Conservation (phyloP, 2,329 filamentous ascomycete species). For the Colletotrichum higginsianum region DNA sequence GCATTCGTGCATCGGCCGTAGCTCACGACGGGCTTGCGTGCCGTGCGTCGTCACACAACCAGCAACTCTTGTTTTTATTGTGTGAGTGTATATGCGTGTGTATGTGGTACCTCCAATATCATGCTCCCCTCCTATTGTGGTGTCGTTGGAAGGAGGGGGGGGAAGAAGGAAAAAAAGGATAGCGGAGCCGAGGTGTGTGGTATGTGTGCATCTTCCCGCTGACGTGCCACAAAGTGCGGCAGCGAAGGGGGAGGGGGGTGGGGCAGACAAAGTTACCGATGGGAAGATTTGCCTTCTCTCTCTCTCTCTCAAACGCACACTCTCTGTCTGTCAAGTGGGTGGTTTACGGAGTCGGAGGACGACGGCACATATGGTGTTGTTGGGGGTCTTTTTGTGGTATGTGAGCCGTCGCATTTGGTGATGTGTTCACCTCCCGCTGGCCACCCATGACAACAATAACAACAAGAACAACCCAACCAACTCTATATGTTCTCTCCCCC, state of each 20-base stretch:
- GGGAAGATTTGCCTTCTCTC: neutral
- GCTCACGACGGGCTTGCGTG: neutral
- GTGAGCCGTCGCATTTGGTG: constrained; percentile 33
- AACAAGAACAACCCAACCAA: too few species aligned
- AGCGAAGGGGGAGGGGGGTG: too few species aligned
- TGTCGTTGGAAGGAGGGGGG: too few species aligned
- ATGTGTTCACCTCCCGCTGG: constrained; percentile 7
- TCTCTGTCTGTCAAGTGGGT: neutral
- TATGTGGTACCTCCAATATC: neutral
- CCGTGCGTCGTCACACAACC: neutral
- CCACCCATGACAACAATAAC: neutral
- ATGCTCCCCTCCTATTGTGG: neutral
- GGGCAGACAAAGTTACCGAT: constrained; percentile 5
- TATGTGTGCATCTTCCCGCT: neutral
- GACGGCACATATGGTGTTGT: neutral
- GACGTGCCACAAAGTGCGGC: neutral
- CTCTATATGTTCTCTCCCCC: too few species aligned
- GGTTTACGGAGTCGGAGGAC: neutral
- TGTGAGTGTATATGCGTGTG: neutral
- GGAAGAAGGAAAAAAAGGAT: neutral
- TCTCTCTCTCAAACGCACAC: too few species aligned
- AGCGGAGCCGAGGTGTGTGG: neutral
- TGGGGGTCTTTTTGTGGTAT: constrained; percentile 14
- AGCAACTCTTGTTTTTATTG: neutral
- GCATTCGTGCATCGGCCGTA: neutral